phyloP scores from a whole-genome alignment of 352 stramenopile species.

The Pythium scleroteichum region DNA sequence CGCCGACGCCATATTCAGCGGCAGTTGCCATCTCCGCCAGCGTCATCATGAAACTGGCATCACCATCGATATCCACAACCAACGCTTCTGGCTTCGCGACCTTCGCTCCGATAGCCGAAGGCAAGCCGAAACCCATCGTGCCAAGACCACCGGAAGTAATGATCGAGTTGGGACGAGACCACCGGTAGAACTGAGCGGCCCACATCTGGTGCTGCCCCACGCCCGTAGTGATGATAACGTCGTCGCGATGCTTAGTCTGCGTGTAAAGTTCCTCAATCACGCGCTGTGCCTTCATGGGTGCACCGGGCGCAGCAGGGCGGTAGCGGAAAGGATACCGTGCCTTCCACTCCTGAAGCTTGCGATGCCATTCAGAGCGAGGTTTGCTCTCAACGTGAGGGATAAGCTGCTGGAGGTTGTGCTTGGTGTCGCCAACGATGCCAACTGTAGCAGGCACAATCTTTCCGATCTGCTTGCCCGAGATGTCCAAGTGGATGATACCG shows the following conservation, averaged over 20 bases:
- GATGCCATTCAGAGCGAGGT: constrained; percentile 89
- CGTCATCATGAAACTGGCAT: constrained; percentile 97
- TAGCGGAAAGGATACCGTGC: constrained; percentile 93
- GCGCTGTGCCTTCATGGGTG: constrained; percentile 92
- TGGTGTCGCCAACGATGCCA: constrained; percentile 76
- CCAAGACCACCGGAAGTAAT: constrained; percentile 93
- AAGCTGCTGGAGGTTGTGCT: constrained; percentile 93
- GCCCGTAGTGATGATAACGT: constrained; percentile 94
- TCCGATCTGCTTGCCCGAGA: constrained; percentile 85
- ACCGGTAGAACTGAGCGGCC: constrained; percentile 95
- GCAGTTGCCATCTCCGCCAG: constrained; percentile 96
- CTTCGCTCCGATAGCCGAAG: constrained; percentile 94
- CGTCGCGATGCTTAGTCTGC: constrained; percentile 90
- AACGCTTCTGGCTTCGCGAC: constrained; percentile 85
- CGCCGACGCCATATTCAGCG: constrained; percentile 91
- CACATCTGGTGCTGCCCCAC: constrained; percentile 98
- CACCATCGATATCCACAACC: constrained; percentile 93
- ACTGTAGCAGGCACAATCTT: constrained; percentile 87
- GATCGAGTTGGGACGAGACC: constrained; percentile 92
- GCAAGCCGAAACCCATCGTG: constrained; percentile 95
- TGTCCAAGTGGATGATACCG: constrained; percentile 97
- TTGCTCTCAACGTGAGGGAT: constrained; percentile 79
- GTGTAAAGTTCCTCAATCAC: constrained; percentile 94
- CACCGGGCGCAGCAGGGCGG: constrained; percentile 62
- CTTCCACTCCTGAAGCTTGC: constrained; percentile 91